Evolutionary conservation across 345 rosid species (phyloP).

Genomic region (Pistacia vera): DNA sequence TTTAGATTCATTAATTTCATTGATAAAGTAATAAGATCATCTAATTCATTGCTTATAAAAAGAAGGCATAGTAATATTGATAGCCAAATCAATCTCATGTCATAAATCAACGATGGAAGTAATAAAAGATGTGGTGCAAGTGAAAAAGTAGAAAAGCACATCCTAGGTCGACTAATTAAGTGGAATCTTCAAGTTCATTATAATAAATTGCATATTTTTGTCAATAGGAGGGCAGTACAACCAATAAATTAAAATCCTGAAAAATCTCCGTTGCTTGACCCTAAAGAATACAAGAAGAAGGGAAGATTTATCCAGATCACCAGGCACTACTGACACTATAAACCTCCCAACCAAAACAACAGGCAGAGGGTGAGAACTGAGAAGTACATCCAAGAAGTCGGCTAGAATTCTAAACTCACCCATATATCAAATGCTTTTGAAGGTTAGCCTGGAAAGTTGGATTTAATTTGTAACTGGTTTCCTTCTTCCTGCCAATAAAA

Average conservation of each 20-base stretch:
- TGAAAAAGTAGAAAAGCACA: neutral
- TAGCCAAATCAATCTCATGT: conserved; percentile 16
- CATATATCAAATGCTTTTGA: conserved; percentile 65
- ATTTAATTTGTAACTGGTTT: conserved; percentile 65
- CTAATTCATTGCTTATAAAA: neutral
- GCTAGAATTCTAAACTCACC: conserved; percentile 43
- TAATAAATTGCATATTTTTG: neutral
- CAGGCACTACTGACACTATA: neutral
- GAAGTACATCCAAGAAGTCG: neutral
- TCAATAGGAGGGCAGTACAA: neutral
- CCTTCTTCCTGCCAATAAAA: conserved; percentile 60
- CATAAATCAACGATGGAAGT: neutral
- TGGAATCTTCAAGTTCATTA: conserved; percentile 2
- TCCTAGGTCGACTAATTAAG: neutral
- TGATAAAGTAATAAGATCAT: neutral
- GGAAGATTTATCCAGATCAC: neutral
- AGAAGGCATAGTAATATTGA: conserved; percentile 1
- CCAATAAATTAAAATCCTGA: conserved; percentile 3
- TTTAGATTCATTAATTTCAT: conserved; percentile 20
- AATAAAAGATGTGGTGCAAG: neutral
- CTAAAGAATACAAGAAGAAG: neutral
- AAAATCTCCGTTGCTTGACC: neutral
- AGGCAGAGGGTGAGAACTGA: neutral
- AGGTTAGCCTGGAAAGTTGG: conserved; percentile 78
- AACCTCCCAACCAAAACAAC: neutral